Evolutionary conservation across 257 asterid species (phyloP), one percentile per base, ranked within the genome.

Genomic region (Solanum raphanifolium): DNA sequence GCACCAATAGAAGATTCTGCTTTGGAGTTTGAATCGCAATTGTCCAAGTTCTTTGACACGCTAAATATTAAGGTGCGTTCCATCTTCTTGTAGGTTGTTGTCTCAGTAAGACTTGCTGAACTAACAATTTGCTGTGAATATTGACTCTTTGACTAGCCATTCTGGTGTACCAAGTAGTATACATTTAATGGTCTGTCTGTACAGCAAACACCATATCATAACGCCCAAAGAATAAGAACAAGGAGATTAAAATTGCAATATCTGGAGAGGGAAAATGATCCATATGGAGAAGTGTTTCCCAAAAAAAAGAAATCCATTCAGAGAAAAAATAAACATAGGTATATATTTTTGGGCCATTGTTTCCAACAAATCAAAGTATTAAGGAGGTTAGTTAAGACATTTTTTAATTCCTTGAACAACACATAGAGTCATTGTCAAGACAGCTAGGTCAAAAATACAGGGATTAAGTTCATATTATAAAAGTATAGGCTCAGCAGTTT

Each of bases 11-110:
- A 89, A 48, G 83, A 73, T 74, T 68, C 93, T 72, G 31, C 69
- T 11, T 62, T 75, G 55, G 92, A 87, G 34, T 21, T 60, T 48
- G 74, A 84, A 27, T 21, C 20, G 3, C 76, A 82, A 90, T 20
- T 32, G 60, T 52, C 88, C 29, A 87, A 88, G 71, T 46, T 91
- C 13, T 76, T 89, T 31, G 90, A 86, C 10, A 86, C 87, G 83
- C 90, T 91, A n/a, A 87, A 89, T 48, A 83, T 88, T 34, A 87
- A 91, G 93, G 93, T 91, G 34, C 46, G 83, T 7, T 73, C 78
- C n/a, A 69, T 27, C 31, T 84, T 76, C 15, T 52, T 34, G 31
- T 7, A 18, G 69, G 62, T 5, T 60, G 21, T 31, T 78, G 34
- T 60, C 48, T 85, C 41, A 12, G 11, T 32, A 16, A 2, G 2